Conservation (phyloP, 306 rosid genomes). For the Psophocarpus tetragonolobus region DNA sequence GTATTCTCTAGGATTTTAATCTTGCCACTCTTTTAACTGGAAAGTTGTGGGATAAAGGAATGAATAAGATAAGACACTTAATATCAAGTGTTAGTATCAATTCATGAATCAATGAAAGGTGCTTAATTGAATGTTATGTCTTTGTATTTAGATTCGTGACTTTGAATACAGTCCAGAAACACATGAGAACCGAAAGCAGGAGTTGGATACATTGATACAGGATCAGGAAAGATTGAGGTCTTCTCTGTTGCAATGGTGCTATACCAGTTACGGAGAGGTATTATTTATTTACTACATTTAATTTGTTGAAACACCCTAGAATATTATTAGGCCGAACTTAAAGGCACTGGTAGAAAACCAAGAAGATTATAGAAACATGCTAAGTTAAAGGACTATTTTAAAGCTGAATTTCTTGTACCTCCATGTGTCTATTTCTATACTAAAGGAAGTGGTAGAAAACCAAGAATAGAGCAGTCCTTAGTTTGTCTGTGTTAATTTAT, state of each 20-base stretch:
- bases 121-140: constrained; percentile 35
- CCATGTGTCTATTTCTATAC: constrained; percentile 10
- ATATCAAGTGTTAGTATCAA: constrained; percentile 11
- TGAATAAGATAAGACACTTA: constrained; percentile 17
- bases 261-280: constrained; percentile 93
- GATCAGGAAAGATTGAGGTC: constrained; percentile 82
- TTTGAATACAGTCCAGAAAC: constrained; percentile 82
- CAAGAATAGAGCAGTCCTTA: background rate
- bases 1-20: background rate
- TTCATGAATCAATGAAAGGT: constrained; percentile 3
- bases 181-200: constrained; percentile 73
- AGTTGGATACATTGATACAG: constrained; percentile 72
- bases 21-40: background rate
- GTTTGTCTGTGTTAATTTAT: constrained; percentile 11
- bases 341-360: background rate
- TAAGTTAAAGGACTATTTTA: constrained; percentile 19
- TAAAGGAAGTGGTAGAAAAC: constrained; percentile 27
- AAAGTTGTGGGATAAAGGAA: constrained; percentile 11
- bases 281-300: background rate
- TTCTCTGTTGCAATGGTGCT: constrained; percentile 91
- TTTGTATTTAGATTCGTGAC: constrained; percentile 75
- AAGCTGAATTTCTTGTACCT: constrained; percentile 4
- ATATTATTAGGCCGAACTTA: background rate
- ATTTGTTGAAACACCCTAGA: background rate
- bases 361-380: constrained; percentile 18